phyloP scores from a whole-genome alignment of 805 yeast genomes.

The Candida caryicola region DNA sequence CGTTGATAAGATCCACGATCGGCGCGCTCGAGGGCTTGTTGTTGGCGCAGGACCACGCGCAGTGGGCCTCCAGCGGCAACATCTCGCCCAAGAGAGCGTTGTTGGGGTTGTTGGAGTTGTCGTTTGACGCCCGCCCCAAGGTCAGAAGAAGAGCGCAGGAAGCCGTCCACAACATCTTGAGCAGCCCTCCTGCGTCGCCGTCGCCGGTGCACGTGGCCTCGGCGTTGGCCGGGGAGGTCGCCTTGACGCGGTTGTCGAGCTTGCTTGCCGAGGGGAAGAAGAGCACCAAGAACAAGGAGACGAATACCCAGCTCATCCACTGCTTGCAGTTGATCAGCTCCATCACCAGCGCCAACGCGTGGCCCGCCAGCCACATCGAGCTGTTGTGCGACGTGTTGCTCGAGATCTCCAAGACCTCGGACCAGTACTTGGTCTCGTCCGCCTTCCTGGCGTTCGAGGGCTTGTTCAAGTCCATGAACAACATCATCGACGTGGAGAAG shows the following conservation, averaged over 20 bases:
- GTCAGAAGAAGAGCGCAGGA: slow-evolving; percentile 95
- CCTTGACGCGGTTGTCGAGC: slow-evolving; percentile 53
- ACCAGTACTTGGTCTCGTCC: slow-evolving; percentile 77
- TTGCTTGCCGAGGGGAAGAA: slow-evolving; percentile 36
- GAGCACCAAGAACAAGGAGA: slow-evolving; percentile 45
- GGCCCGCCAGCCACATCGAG: slow-evolving; percentile 74
- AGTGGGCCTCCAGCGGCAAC: slow-evolving; percentile 63
- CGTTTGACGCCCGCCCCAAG: slow-evolving; percentile 88
- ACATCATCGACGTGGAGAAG: slow-evolving; percentile 58
- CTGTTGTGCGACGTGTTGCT: slow-evolving; percentile 72
- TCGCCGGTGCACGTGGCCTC: slow-evolving; percentile 76
- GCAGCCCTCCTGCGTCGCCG: slow-evolving; percentile 73
- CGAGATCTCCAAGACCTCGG: slow-evolving; percentile 74
- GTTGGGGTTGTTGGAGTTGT: slow-evolving; percentile 70
- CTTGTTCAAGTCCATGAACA: slow-evolving; percentile 63
- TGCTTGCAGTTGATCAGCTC: slow-evolving; percentile 70
- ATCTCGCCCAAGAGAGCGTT: slow-evolving; percentile 82
- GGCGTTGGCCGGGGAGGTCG: slow-evolving; percentile 62
- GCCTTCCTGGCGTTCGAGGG: slow-evolving; percentile 85
- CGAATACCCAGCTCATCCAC: slow-evolving; percentile 63
- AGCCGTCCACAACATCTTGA: slow-evolving; percentile 64
- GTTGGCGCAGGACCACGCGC: slow-evolving; percentile 71
- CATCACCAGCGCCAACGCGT: slow-evolving; percentile 70
- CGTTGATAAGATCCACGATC: slow-evolving; percentile 75
- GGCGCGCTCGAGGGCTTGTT: slow-evolving; percentile 82